Conservation (phyloP, 1,284 basidiomycete genomes). For the Pyrrhoderma lamaoense region DNA sequence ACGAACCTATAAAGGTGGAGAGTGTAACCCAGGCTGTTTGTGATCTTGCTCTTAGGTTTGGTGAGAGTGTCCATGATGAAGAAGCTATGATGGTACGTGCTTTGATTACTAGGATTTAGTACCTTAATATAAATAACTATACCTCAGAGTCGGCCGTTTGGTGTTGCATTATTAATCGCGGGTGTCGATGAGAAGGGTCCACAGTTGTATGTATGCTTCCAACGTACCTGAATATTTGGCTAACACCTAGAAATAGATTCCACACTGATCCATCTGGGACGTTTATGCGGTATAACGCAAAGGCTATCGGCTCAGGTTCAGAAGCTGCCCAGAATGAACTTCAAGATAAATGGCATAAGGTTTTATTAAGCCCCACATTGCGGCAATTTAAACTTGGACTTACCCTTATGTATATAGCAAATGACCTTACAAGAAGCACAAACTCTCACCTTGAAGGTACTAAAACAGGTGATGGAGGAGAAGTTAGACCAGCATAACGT, state of each 20-base stretch:
- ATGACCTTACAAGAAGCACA: slow-evolving; percentile 91
- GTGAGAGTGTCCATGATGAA: slow-evolving; percentile 98
- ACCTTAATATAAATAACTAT: neutral
- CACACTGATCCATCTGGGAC: slow-evolving; percentile 99
- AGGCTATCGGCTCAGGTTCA: slow-evolving; percentile 97
- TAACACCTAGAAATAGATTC: slow-evolving; percentile 46
- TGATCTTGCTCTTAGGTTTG: slow-evolving; percentile 94
- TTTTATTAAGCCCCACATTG: slow-evolving; percentile 28
- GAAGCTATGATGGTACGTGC: slow-evolving; percentile 85
- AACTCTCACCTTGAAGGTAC: slow-evolving; percentile 76
- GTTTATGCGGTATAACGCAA: slow-evolving; percentile 94
- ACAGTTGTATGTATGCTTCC: slow-evolving; percentile 61
- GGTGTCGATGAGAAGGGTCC: slow-evolving; percentile 96
- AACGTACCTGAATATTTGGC: neutral
- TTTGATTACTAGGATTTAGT: neutral
- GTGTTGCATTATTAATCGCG: slow-evolving; percentile 94
- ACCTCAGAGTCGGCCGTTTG: slow-evolving; percentile 86
- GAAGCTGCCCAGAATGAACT: slow-evolving; percentile 97
- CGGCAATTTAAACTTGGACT: slow-evolving; percentile 12
- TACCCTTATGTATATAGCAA: slow-evolving; percentile 47
- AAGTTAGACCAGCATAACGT: slow-evolving; percentile 98
- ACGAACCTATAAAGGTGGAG: slow-evolving; percentile 96
- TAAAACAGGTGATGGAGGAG: slow-evolving; percentile 99
- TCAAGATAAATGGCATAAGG: slow-evolving; percentile 97
- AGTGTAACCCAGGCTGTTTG: slow-evolving; percentile 97